These are phyloP conservation scores for Phylloporus rhodoxanthus DNA, from an alignment of 768 basidiomycete species.

Conservation along the genomic window DNA sequence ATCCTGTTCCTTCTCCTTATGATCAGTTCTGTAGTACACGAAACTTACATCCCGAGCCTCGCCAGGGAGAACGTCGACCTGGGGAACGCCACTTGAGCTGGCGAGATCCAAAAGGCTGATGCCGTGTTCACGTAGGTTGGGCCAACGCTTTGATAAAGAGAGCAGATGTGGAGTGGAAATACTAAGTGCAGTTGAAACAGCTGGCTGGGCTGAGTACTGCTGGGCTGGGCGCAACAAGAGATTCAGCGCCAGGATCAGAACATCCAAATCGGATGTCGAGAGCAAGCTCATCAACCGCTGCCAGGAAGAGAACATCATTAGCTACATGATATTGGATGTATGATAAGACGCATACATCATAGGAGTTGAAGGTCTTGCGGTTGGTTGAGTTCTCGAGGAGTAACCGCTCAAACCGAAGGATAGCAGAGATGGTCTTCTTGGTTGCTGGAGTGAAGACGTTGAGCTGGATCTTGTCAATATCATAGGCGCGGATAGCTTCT, in stretches of 20 bases:
- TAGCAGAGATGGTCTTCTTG: constrained; percentile 71
- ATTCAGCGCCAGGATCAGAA: constrained; percentile 77
- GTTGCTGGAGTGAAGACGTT: constrained; percentile 69
- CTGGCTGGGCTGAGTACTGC: constrained; percentile 86
- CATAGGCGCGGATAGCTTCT: constrained; percentile 75
- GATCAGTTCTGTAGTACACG: constrained; percentile 69
- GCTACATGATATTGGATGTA: background rate
- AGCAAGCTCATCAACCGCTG: constrained; percentile 89
- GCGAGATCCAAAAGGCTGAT: constrained; percentile 72
- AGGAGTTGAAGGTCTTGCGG: constrained; percentile 91
- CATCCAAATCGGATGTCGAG: constrained; percentile 82
- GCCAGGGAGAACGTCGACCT: constrained; percentile 57
- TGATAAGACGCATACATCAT: constrained; percentile 69
- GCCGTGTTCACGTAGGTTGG: constrained; percentile 73
- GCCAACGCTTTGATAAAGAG: constrained; percentile 81
- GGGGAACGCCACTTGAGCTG: constrained; percentile 43
- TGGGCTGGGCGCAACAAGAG: constrained; percentile 89
- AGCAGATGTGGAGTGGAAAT: constrained; percentile 77
- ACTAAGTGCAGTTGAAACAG: constrained; percentile 76
- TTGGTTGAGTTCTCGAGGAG: constrained; percentile 97
- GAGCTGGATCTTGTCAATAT: constrained; percentile 77
- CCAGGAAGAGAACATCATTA: constrained; percentile 7
- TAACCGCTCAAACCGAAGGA: constrained; percentile 83
- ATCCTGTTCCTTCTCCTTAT: constrained; percentile 42
- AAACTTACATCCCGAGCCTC: constrained; percentile 78